These are phyloP conservation scores for Luffa aegyptiaca DNA, from an alignment of 306 rosid genomes.

Conservation along the genomic window DNA sequence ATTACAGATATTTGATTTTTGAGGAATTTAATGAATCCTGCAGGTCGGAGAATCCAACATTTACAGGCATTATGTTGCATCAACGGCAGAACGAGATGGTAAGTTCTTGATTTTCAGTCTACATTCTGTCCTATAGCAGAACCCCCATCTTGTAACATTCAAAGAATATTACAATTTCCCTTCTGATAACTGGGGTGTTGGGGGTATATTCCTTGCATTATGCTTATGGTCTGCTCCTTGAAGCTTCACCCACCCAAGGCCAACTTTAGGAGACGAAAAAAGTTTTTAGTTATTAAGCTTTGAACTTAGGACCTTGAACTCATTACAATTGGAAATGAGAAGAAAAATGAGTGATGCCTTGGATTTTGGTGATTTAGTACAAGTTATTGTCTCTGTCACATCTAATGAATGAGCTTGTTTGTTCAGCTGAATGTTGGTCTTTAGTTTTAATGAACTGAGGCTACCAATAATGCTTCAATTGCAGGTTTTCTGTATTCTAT, in stretches of 20 bases:
- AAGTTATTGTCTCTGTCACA: neutral
- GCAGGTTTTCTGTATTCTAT: conserved; percentile 80
- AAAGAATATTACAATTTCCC: neutral
- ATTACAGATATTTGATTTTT: conserved; percentile 11
- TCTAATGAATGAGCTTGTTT: neutral
- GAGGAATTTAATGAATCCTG: conserved; percentile 17
- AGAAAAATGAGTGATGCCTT: neutral
- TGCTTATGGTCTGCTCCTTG: neutral
- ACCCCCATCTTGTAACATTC: neutral
- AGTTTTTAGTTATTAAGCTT: too few relatives aligned
- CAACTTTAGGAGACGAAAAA: too few relatives aligned
- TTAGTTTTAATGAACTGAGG: neutral
- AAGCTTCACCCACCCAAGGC: too few relatives aligned
- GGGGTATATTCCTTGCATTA: neutral
- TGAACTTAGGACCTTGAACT: neutral
- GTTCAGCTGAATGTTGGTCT: neutral
- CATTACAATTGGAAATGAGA: neutral
- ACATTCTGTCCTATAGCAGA: neutral
- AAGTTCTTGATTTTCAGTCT: neutral
- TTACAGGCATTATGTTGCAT: conserved; percentile 67
- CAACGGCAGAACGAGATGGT: conserved; percentile 96
- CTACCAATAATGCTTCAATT: conserved; percentile 5
- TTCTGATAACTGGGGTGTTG: neutral
- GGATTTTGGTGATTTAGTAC: neutral
- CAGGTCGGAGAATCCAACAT: conserved; percentile 54